Base-by-base conservation (phyloP, 306 rosid genomes). In the Cucumis hystrix region DNA sequence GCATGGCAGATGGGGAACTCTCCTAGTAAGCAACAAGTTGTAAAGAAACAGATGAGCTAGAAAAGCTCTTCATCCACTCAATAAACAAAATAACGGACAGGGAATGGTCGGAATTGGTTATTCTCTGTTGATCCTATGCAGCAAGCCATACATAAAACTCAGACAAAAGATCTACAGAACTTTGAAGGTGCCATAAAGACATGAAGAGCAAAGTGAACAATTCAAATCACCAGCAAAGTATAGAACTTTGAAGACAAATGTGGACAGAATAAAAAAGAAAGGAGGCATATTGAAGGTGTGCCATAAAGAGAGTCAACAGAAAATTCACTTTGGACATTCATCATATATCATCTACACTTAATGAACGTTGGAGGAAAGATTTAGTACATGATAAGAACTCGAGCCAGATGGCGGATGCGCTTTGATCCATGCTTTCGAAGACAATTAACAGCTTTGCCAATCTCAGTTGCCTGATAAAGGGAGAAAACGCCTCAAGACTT, bases 401-500 rank as follows among this genome's bases (percentile, higher is more conserved):
- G 84, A 0, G 93, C 93, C 21, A 95, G 93, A 47, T 80, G 58
- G 23, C 97, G 60, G 71, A 92, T 80, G 30, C 85, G 81, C 75
- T 82, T 80, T 10, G 96, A 86, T 82, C 87, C 87, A 67, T 88
- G 93, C 87, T 89, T 95, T 45, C 97, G 73, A 14, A 92, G 84
- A 56, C 87, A 81, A 72, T 86, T 89, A 35, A 95, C 99, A 52
- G 87, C 88, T 87, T 85, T 92, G 82, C 99, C 99, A 82, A 95
- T 95, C 85, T 91, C 93, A 79, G 99, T 95, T 43, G 87, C 89
- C 98, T 93, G 91, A 71, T 40, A 82, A 85, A 87, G 61, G 82
- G 75, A 7, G 41, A 83, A 71, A 78, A 78, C 4, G 6, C 55
- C 54, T 13, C 51, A 23, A 11, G 17, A 28, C n/a, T 40, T 21